Percentiles rank a stretch among this genome's conserved stretches.
phyloP scores from a whole-genome alignment of 805 yeast species.

The Hanseniaspora osmophila region DNA sequence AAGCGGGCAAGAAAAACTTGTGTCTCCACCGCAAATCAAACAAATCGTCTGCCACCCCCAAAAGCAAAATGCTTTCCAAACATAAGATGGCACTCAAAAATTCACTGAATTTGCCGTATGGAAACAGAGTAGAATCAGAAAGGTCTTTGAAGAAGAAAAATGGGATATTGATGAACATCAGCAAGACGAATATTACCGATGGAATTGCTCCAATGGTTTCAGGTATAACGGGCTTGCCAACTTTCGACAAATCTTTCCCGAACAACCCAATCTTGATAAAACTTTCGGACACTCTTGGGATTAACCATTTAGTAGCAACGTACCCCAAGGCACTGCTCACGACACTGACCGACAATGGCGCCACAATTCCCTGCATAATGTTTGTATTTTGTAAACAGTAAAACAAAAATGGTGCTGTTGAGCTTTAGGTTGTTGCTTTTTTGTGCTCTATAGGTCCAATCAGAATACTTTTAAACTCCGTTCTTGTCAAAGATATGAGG shows the following conservation, averaged over 20 bases:
- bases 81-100: conserved; percentile 76
- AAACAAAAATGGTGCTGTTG: no score
- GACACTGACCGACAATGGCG: not conserved
- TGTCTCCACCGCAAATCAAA: conserved; percentile 97
- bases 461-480: no score
- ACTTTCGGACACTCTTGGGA: conserved; percentile 53
- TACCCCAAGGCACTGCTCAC: conserved; percentile 35
- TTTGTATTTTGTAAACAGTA: not conserved
- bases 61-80: conserved; percentile 64
- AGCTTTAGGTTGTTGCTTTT: no score
- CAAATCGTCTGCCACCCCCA: conserved; percentile 87
- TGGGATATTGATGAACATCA: conserved; percentile 79
- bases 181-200: conserved; percentile 64
- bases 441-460: no score
- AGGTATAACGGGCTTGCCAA: conserved; percentile 61
- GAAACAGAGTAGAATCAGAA: conserved; percentile 29
- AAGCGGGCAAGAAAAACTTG: conserved; percentile 87
- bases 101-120: conserved; percentile 72
- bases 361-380: not conserved
- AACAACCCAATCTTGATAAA: conserved; percentile 69
- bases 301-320: conserved; percentile 39
- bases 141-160: conserved; percentile 55
- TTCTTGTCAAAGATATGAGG: no score
- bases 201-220: conserved; percentile 89
- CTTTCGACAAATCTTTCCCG: conserved; percentile 75